Percentiles rank a stretch among this genome's conserved stretches.
Evolutionary conservation across 179 eudicot genomes (phyloP).

Genomic region (Silene noctiflora): DNA sequence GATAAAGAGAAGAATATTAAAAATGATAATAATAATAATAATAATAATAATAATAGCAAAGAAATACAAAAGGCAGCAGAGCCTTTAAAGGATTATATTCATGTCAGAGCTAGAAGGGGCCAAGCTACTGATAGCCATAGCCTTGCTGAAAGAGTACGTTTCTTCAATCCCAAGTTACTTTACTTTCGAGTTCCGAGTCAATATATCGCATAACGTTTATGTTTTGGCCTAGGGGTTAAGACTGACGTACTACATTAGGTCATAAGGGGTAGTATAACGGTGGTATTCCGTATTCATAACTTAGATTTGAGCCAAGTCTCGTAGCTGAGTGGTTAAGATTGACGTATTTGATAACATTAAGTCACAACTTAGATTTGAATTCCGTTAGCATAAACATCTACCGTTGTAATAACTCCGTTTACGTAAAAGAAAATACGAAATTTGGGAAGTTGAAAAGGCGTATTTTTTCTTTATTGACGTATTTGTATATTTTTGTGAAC

Average conservation of each 20-base stretch:
- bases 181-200: no score
- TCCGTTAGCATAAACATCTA: no score
- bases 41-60: constrained; percentile 11
- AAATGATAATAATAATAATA: not conserved
- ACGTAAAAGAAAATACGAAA: no score
- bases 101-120: constrained; percentile 95
- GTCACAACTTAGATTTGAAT: no score
- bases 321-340: no score
- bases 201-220: no score
- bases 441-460: no score
- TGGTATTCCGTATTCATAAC: no score
- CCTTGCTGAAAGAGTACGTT: constrained; percentile 82
- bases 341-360: no score
- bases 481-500: not conserved
- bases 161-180: not conserved
- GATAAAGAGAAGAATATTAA: constrained; percentile 29
- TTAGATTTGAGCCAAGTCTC: no score
- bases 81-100: constrained; percentile 83
- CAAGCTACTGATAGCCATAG: constrained; percentile 97
- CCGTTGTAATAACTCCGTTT: no score
- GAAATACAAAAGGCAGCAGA: constrained; percentile 50
- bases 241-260: not conserved
- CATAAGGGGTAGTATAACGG: no score
- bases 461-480: not conserved
- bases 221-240: not conserved